Percentiles rank a stretch among this genome's conserved stretches.
Conservation (phyloP, 768 basidiomycete genomes). For the Paxillus ammoniavirescens region DNA sequence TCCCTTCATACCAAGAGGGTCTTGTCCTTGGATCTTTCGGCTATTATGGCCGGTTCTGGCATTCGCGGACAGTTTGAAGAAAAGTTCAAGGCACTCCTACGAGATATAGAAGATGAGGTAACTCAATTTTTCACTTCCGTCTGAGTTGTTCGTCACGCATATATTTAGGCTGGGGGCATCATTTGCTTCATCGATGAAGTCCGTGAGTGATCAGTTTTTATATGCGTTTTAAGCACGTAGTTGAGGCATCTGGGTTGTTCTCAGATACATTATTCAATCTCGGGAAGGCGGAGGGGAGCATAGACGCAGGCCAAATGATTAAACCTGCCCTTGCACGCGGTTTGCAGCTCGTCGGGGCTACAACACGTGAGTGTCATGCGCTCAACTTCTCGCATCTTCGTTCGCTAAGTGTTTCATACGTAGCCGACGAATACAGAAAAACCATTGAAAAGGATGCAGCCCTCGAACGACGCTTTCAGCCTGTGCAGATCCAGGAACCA, state of each 20-base stretch:
- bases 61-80: conserved; percentile 93
- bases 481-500: conserved; percentile 85
- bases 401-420: neutral
- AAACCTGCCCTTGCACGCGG: conserved; percentile 89
- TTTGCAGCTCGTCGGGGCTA: conserved; percentile 86
- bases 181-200: conserved; percentile 94
- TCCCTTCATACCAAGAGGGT: conserved; percentile 88
- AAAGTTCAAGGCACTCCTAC: conserved; percentile 87
- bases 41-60: conserved; percentile 86
- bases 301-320: conserved; percentile 93
- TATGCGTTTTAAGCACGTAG: neutral
- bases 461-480: conserved; percentile 88
- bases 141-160: conserved; percentile 18
- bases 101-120: conserved; percentile 85
- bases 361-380: conserved; percentile 60
- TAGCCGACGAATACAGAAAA: conserved; percentile 87
- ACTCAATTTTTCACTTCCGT: conserved; percentile 23
- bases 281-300: conserved; percentile 88
- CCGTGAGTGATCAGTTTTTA: conserved; percentile 50
- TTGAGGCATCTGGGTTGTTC: neutral
- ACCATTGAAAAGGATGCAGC: conserved; percentile 92
- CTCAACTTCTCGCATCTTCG: neutral
- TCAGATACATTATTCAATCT: conserved; percentile 80
- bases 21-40: conserved; percentile 78
- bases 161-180: conserved; percentile 59